A percentile compares a stretch with the other conserved stretches of the same genome.
phyloP scores from a whole-genome alignment of 495 filamentous ascomycete genomes.

The Achaetomiella virescens region DNA sequence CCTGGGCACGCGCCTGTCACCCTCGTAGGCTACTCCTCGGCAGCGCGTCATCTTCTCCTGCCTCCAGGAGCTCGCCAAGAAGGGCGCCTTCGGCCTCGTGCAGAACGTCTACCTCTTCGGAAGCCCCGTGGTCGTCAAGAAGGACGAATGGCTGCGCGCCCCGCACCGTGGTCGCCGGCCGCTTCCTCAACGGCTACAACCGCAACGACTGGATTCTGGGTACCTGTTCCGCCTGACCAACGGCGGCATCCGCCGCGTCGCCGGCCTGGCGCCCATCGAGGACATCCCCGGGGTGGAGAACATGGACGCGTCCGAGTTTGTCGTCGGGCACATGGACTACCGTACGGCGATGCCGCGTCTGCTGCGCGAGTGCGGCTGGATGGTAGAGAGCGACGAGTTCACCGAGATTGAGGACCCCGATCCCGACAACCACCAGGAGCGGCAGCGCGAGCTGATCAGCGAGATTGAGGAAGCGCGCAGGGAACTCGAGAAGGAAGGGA shows the following conservation, averaged over 20 bases:
- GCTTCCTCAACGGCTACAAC: slow-evolving; percentile 93
- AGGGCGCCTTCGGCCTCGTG: slow-evolving; percentile 83
- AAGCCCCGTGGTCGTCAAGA: slow-evolving; percentile 83
- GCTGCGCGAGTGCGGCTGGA: slow-evolving; percentile 74
- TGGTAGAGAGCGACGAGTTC: slow-evolving; percentile 88
- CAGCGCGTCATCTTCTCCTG: slow-evolving; percentile 90
- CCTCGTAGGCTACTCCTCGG: slow-evolving; percentile 96
- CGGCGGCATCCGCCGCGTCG: slow-evolving; percentile 85
- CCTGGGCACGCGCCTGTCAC: slow-evolving; percentile 88
- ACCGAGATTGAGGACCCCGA: slow-evolving; percentile 96
- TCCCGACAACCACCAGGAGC: slow-evolving; percentile 80
- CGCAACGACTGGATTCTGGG: slow-evolving; percentile 97
- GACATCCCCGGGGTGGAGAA: slow-evolving; percentile 80
- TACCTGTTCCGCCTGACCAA: slow-evolving; percentile 94
- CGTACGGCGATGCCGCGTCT: slow-evolving; percentile 84
- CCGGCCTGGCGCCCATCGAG: slow-evolving; percentile 78
- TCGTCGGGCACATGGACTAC: slow-evolving; percentile 96
- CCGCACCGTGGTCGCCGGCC: slow-evolving; percentile 73
- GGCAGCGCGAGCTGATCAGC: slow-evolving; percentile 87
- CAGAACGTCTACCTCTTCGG: slow-evolving; percentile 97
- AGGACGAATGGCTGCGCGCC: slow-evolving; percentile 83
- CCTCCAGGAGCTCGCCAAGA: slow-evolving; percentile 76
- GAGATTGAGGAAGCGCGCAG: slow-evolving; percentile 94
- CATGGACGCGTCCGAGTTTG: slow-evolving; percentile 75
- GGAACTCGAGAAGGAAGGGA: slow-evolving; percentile 63